phyloP scores from a whole-genome alignment of 257 asterid genomes.

The Nicotiana paniculata region DNA sequence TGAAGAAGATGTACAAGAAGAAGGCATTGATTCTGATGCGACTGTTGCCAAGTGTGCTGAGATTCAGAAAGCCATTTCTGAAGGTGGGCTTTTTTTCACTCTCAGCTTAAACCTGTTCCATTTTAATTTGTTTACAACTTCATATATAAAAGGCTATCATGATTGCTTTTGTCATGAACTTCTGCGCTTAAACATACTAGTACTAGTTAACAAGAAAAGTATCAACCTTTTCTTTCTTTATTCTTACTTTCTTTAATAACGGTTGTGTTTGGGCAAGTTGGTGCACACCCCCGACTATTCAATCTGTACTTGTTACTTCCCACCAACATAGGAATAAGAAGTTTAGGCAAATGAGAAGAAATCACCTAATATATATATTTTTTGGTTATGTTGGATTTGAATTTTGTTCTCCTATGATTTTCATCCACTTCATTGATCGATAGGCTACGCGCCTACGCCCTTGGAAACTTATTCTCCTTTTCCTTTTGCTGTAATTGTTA shows the following conservation, averaged over 20 bases:
- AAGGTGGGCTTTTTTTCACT: not conserved
- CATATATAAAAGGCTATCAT: not conserved
- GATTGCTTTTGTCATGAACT: not conserved
- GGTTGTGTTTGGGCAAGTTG: too few species aligned
- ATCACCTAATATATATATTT: too few species aligned
- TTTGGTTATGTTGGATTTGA: not conserved
- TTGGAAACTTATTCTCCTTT: not conserved
- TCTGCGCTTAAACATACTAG: not conserved
- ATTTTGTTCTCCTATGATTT: not conserved
- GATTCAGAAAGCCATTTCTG: conserved; percentile 31
- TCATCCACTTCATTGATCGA: not conserved
- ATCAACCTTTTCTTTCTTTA: too few species aligned
- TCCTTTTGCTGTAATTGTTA: not conserved
- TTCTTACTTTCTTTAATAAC: too few species aligned
- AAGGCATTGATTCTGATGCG: conserved; percentile 15
- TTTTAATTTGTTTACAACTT: not conserved
- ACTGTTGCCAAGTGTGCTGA: conserved; percentile 28
- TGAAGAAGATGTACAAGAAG: conserved; percentile 25
- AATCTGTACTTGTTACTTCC: too few species aligned
- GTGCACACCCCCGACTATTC: too few species aligned
- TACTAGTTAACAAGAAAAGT: not conserved
- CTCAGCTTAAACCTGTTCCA: not conserved
- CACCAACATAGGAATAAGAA: too few species aligned
- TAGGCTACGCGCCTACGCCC: not conserved
- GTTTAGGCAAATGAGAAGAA: too few species aligned